Percentiles rank a stretch among this genome's conserved stretches.
Evolutionary conservation across 768 basidiomycete species (phyloP).

Genomic region (Filobasidium floriforme): DNA sequence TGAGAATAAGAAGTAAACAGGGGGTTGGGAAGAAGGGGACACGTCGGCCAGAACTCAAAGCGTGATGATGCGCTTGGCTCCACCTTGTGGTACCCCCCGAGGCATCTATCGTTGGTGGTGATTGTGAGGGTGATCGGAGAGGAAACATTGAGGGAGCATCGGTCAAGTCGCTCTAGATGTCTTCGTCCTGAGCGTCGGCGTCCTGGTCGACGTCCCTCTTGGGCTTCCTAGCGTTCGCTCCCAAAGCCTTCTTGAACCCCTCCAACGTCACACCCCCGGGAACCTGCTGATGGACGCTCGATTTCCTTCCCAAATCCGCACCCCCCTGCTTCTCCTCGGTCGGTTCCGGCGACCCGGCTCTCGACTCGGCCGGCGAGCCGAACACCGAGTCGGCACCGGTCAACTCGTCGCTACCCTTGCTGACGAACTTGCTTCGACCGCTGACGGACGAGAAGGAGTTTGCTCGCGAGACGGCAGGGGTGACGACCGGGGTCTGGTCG

Average conservation of each 20-base stretch:
- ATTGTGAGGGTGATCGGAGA: too few species aligned
- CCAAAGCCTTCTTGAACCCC: constrained; percentile 40
- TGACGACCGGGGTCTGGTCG: constrained; percentile 41
- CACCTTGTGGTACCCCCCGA: too few species aligned
- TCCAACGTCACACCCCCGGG: constrained; percentile 34
- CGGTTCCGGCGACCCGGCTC: constrained; percentile 33
- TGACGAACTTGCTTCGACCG: constrained; percentile 22
- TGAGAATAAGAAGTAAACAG: too few species aligned
- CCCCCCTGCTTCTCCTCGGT: constrained; percentile 14
- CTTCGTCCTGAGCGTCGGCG: constrained; percentile 4
- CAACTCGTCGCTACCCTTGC: constrained; percentile 38
- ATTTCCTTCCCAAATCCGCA: constrained; percentile 11
- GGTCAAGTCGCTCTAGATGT: not conserved
- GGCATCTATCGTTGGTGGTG: too few species aligned
- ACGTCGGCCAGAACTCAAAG: too few species aligned
- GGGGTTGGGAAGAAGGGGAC: too few species aligned
- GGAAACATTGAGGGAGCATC: not conserved
- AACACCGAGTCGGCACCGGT: constrained; percentile 44
- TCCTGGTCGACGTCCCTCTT: not conserved
- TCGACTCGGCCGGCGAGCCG: constrained; percentile 32
- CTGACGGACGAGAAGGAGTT: constrained; percentile 35
- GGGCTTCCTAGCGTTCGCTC: constrained; percentile 3
- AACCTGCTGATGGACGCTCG: constrained; percentile 23
- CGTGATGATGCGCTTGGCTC: too few species aligned
- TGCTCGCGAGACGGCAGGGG: constrained; percentile 39